phyloP scores from a whole-genome alignment of 2,329 filamentous ascomycete species.

The Fusarium sp. region DNA sequence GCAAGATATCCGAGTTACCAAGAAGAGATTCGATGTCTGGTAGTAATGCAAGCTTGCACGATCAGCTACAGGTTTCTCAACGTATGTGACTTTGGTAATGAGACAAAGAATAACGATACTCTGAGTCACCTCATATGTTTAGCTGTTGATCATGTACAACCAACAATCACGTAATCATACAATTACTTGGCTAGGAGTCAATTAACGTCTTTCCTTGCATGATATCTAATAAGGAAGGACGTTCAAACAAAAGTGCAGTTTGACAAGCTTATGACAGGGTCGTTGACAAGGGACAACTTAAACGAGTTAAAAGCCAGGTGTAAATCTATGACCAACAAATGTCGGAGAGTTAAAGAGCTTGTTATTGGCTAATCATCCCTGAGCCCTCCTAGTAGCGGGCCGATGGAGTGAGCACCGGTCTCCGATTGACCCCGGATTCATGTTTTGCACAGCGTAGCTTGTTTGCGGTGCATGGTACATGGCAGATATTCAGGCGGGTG shows the following conservation, averaged over 20 bases:
- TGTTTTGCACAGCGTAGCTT: neutral
- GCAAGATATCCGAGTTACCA: neutral
- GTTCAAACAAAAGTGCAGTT: neutral
- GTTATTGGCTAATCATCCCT: neutral
- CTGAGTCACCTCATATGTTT: neutral
- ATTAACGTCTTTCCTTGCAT: neutral
- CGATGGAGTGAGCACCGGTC: neutral
- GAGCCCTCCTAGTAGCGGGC: neutral
- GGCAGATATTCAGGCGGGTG: neutral
- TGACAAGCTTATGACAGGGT: neutral
- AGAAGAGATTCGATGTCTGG: neutral
- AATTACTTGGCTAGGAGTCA: neutral
- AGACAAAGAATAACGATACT: neutral
- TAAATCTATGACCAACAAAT: neutral
- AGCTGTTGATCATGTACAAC: neutral
- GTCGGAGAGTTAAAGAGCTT: neutral
- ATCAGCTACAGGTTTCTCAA: neutral
- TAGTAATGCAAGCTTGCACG: neutral
- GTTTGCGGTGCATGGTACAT: neutral
- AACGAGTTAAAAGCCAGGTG: neutral
- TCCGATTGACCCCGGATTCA: neutral
- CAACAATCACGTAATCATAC: neutral
- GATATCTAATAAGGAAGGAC: neutral
- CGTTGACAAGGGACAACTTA: neutral
- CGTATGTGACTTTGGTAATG: neutral